These are phyloP conservation scores for Hypoxylon trugodes DNA, from an alignment of 495 filamentous ascomycete genomes.

Conservation along the genomic window DNA sequence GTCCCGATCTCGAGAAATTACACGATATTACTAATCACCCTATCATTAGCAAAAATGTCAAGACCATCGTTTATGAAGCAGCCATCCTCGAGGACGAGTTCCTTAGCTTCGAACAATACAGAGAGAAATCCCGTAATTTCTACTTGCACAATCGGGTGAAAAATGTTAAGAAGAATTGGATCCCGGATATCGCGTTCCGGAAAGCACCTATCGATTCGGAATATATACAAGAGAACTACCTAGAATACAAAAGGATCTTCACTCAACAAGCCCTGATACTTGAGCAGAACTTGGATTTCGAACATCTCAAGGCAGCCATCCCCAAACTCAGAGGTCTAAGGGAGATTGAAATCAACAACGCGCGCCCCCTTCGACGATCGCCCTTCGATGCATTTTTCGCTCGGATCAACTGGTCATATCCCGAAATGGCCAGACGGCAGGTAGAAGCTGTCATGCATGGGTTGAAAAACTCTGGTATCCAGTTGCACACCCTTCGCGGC, in stretches of 20 bases:
- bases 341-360: background rate
- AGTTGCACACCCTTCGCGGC: background rate
- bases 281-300: background rate
- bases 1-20: background rate
- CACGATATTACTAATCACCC: conserved; percentile 1
- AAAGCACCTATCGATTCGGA: background rate
- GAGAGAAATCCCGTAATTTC: background rate
- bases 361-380: background rate
- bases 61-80: background rate
- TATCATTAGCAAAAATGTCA: conserved; percentile 5
- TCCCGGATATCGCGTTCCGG: background rate
- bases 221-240: conserved; percentile 7
- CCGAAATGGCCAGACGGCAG: too few relatives aligned
- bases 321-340: background rate
- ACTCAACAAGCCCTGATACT: background rate
- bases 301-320: background rate
- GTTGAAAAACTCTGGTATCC: background rate
- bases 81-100: background rate
- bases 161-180: background rate
- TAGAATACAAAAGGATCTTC: background rate
- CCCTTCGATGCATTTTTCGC: background rate
- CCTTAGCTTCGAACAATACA: background rate
- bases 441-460: background rate
- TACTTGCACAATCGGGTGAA: background rate
- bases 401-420: background rate